phyloP scores from a whole-genome alignment of 169 alveolate species.

The Eimeria acervulina region DNA sequence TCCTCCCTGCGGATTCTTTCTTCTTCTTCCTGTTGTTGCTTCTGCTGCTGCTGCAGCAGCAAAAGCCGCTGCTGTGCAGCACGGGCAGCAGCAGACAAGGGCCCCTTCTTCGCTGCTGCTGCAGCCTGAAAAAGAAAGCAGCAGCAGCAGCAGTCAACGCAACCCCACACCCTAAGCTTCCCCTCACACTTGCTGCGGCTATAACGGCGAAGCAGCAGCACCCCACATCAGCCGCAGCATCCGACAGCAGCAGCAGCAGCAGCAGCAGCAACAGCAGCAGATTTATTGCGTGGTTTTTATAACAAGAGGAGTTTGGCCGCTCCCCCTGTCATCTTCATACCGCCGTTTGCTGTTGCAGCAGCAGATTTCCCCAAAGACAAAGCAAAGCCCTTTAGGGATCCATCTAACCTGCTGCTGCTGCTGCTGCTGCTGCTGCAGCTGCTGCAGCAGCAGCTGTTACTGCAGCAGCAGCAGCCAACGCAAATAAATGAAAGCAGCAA shows the following conservation, averaged over 20 bases:
- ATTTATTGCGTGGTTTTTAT: background rate
- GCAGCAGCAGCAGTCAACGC: background rate
- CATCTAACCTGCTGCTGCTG: background rate
- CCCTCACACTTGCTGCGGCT: too few relatives aligned
- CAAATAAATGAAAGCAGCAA: background rate
- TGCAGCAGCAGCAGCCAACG: background rate
- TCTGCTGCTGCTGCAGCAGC: conserved; percentile 76
- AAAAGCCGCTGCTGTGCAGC: conserved; percentile 84
- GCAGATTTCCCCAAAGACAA: background rate
- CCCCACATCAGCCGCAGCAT: background rate
- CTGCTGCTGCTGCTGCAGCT: conserved; percentile 47
- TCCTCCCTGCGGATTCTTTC: conserved; percentile 57
- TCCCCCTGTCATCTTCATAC: background rate
- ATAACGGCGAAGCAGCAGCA: background rate
- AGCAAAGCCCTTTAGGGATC: background rate
- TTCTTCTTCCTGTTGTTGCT: conserved; percentile 70
- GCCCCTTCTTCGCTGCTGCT: conserved; percentile 59
- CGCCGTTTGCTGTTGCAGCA: background rate
- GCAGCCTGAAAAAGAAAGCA: conserved; percentile 30
- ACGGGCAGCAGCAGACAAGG: conserved; percentile 79
- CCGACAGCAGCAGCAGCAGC: background rate
- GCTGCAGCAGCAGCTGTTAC: background rate
- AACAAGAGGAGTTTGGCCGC: background rate
- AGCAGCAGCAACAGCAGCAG: conserved; percentile 34
- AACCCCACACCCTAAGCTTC: too few relatives aligned